A percentile compares a stretch with the other conserved stretches of the same genome.
phyloP scores from a whole-genome alignment of 371 early-diverging fungal genomes.

The Rhizopus sp. region DNA sequence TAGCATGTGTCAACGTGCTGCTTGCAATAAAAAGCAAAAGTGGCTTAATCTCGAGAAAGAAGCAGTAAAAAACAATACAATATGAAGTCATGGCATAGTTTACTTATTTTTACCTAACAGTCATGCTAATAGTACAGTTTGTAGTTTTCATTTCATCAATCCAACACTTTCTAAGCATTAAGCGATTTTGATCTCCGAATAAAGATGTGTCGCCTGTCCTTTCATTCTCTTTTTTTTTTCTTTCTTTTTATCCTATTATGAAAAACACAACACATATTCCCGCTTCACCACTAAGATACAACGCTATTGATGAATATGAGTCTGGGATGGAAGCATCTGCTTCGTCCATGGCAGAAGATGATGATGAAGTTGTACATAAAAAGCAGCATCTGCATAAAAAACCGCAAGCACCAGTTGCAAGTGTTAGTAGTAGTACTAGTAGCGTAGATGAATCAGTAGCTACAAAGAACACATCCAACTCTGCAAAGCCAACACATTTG shows the following conservation, averaged over 20 bases:
- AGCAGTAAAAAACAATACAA: too few relatives aligned
- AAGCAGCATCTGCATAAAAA: background rate
- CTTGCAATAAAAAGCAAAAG: too few relatives aligned
- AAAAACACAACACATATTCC: background rate
- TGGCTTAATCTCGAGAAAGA: too few relatives aligned
- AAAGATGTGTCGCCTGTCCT: background rate
- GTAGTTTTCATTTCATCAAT: background rate
- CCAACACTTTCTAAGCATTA: background rate
- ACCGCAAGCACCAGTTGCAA: too few relatives aligned
- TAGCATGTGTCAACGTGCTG: too few relatives aligned
- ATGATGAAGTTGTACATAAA: conserved; percentile 9
- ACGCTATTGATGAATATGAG: conserved; percentile 13
- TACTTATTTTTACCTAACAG: too few relatives aligned
- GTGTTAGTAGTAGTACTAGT: conserved; percentile 22
- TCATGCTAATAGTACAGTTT: too few relatives aligned
- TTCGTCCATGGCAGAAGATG: conserved; percentile 26
- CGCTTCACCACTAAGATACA: background rate
- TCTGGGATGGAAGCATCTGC: conserved; percentile 26
- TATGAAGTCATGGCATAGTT: too few relatives aligned
- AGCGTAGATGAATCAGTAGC: conserved; percentile 6
- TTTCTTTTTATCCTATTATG: background rate
- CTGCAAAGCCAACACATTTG: too few relatives aligned
- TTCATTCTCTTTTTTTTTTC: background rate
- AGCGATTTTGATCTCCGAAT: too few relatives aligned
- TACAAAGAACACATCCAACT: too few relatives aligned